Base-by-base conservation (phyloP, 495 filamentous ascomycete species). In the Penicillium salamii region DNA sequence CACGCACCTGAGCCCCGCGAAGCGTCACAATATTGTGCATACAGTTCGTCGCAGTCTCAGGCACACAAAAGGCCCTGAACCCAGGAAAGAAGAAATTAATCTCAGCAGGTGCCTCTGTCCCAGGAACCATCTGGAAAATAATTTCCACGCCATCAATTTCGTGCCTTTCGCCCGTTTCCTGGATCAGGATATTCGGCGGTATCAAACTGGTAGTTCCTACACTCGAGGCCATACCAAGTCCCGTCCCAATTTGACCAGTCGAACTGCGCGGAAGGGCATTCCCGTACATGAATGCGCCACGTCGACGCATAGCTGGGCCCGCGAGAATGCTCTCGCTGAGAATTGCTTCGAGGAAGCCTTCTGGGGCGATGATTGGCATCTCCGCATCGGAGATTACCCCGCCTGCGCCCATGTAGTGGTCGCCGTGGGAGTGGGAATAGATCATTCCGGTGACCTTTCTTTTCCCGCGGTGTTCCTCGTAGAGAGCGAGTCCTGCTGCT, bases 11-110 rank as follows among this genome's bases (percentile, higher is more conserved):
- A 6, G 57, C 57, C 3, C 61, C 61, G 7, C 61, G 49, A 17
- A 58, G 44, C 7, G 61, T 61, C 3, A 51, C 35, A 33, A 63
- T 59, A 23, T 61, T 65, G 42, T 65, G 61, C 5, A 65, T 33
- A 31, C 33, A 38, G 12, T 65, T 58, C 5, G 53, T 61, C 5
- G 58, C 58, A 21, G 42, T 38, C 29, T 65, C 61, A 0, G 61
- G 52, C 3, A 52, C 42, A 31, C 40, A 57, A 13, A 65, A 40
- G 1, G 61, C 51, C 26, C 44, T 41, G 12, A 14, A 33, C 13
- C 41, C 35, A 1, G 61, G 61, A 11, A 65, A 52, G 32, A 54
- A 55, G 21, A 65, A 48, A 24, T 50, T 49, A 50, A 65, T 58
- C 31, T 65, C 58, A 2, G 61, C 41, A 1, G 61, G 57, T 7